phyloP scores from a whole-genome alignment of 2,329 filamentous ascomycete species.

The Ceratocystis colombiana region DNA sequence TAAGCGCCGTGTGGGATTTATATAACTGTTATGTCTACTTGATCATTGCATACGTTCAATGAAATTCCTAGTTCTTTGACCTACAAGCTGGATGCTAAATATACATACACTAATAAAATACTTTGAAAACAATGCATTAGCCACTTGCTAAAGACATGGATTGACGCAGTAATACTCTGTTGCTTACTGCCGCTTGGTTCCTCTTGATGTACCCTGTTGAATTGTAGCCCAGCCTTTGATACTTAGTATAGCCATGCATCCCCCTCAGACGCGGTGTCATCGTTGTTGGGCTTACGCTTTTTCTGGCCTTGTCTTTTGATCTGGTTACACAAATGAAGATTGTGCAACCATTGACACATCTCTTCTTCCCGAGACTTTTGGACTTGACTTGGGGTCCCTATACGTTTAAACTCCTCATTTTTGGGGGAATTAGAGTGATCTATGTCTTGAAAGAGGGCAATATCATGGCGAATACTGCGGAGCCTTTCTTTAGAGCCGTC shows the following conservation, averaged over 20 bases:
- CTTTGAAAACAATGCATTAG: background rate
- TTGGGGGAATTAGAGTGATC: background rate
- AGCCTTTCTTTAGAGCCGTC: no score
- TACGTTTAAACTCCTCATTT: background rate
- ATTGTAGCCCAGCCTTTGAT: background rate
- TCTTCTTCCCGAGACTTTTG: background rate
- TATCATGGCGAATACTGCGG: no score
- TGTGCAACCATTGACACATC: background rate
- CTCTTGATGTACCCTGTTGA: no score
- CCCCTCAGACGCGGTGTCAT: background rate
- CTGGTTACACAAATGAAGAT: background rate
- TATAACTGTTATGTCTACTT: background rate
- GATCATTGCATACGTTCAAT: background rate
- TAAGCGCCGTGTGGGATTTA: background rate
- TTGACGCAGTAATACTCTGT: no score
- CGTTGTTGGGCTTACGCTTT: background rate
- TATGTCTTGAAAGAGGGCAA: no score
- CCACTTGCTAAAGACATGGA: no score
- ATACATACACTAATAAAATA: background rate
- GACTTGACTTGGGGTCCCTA: background rate
- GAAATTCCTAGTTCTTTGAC: background rate
- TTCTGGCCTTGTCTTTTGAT: background rate
- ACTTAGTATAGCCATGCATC: background rate
- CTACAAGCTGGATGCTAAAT: conserved; percentile 3
- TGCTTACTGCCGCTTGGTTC: no score